Conservation (phyloP, 371 early-diverging fungal genomes). For the Caulochytrium protostelioides region DNA sequence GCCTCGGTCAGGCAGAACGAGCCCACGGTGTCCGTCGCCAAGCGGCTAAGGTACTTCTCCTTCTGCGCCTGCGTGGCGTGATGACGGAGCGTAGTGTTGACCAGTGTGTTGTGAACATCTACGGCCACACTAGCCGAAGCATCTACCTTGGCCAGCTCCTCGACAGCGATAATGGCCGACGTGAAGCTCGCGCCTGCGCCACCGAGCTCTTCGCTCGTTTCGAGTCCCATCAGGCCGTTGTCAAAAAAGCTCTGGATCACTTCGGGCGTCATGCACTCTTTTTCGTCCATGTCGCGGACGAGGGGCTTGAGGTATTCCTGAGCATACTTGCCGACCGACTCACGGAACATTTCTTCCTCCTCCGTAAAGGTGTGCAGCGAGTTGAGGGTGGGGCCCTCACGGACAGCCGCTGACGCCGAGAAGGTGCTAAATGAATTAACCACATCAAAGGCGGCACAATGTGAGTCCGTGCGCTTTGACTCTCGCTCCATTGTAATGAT, state of each 20-base stretch:
- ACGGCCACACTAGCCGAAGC: constrained; percentile 76
- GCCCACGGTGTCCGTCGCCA: constrained; percentile 63
- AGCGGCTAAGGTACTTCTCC: constrained; percentile 56
- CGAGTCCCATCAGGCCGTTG: constrained; percentile 70
- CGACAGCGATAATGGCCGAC: constrained; percentile 75
- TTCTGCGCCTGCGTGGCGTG: constrained; percentile 54
- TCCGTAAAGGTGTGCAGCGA: constrained; percentile 58
- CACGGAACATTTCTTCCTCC: constrained; percentile 55
- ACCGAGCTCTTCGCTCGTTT: constrained; percentile 55
- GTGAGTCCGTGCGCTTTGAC: too few species aligned
- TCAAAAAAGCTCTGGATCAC: constrained; percentile 68
- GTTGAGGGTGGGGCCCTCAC: background rate
- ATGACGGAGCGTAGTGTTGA: constrained; percentile 79
- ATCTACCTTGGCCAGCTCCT: constrained; percentile 92
- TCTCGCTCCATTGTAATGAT: too few species aligned
- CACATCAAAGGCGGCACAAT: too few species aligned
- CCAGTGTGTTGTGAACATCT: constrained; percentile 95
- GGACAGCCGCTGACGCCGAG: background rate
- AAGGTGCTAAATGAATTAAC: too few species aligned
- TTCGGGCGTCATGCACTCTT: constrained; percentile 49
- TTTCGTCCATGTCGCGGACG: constrained; percentile 83
- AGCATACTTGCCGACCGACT: constrained; percentile 61
- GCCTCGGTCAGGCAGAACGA: constrained; percentile 90
- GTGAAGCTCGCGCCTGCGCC: constrained; percentile 79
- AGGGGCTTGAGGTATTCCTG: constrained; percentile 61